Conservation (phyloP, 805 yeast genomes). For the Saccharomycopsis selenospora region DNA sequence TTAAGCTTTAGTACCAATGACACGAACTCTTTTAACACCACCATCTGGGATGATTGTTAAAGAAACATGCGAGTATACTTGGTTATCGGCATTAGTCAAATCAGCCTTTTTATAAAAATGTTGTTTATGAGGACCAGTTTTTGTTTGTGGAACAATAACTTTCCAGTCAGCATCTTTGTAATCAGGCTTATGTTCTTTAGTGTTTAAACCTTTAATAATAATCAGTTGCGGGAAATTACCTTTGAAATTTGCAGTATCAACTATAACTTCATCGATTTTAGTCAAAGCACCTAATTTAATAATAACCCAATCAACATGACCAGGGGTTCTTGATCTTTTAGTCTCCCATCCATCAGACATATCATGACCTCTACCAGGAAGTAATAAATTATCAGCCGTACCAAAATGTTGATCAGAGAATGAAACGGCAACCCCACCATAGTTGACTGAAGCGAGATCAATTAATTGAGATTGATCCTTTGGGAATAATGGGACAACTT, state of each 20-base stretch:
- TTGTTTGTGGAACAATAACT: slow-evolving; percentile 53
- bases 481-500: slow-evolving; percentile 66
- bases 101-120: slow-evolving; percentile 44
- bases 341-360: slow-evolving; percentile 99
- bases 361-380: slow-evolving; percentile 93
- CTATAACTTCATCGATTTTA: slow-evolving; percentile 43
- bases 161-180: slow-evolving; percentile 50
- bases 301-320: slow-evolving; percentile 89
- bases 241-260: slow-evolving; percentile 90
- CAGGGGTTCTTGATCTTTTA: slow-evolving; percentile 71
- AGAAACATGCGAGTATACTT: slow-evolving; percentile 58
- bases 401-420: slow-evolving; percentile 93
- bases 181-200: slow-evolving; percentile 27
- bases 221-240: slow-evolving; percentile 91
- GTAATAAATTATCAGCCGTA: slow-evolving; percentile 75
- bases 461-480: slow-evolving; percentile 37
- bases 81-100: slow-evolving; percentile 20
- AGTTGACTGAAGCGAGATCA: slow-evolving; percentile 74
- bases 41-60: slow-evolving; percentile 92
- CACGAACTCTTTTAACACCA: slow-evolving; percentile 87
- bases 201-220: slow-evolving; percentile 52
- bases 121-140: slow-evolving; percentile 79
- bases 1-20: slow-evolving; percentile 47
- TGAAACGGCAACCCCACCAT: slow-evolving; percentile 83
- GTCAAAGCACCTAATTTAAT: slow-evolving; percentile 68